Evolutionary conservation across 805 yeast species (phyloP), one percentile per base, ranked within the genome.

Genomic region (Millerozyma miso): DNA sequence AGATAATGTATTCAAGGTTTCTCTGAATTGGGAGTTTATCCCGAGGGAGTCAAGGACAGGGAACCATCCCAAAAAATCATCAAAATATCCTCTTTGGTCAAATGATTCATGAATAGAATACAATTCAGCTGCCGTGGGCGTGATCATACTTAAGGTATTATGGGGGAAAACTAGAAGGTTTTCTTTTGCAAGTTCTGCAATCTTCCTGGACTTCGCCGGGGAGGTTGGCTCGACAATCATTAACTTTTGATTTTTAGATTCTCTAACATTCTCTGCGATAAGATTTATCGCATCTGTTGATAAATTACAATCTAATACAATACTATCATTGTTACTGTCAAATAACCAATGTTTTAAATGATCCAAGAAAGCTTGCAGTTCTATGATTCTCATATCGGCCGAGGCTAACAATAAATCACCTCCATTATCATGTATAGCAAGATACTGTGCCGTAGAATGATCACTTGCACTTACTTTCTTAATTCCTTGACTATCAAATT

Each of bases 331-430:
- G 4, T 58, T 49, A 1, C 71, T 58, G 10, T 55, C 40, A 1
- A 48, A 45, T 4, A 88, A 50, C 47, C 76, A 69, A 0, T 59
- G 33, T 2, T 53, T 45, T 2, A 84, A 68, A 45, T 75, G 77
- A 0, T 62, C 59, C 0, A 61, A 39, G 12, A 79, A 67, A 36
- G 78, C 45, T 19, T 69, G 62, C 14, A 48, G 44, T 49, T 85
- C 85, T 17, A 82, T 65, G 7, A 83, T 77, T n/a, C 69, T 68
- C 96, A 89, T 88, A 55, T 87, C 96, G 3, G 95, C 91, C 54
- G 88, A 79, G 0, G 96, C 95, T 14, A 86, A 67, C 2, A 85
- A 57, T 37, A 89, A 67, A 3, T 74, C 81, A 1, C 96, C 96
- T 4, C 62, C 55, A 0, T 52, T 48, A 43, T 76, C 77, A 52